Evolutionary conservation across 129 eudicot species (phyloP), one percentile per base, ranked within the genome.

Genomic region (Dittrichia graveolens): DNA sequence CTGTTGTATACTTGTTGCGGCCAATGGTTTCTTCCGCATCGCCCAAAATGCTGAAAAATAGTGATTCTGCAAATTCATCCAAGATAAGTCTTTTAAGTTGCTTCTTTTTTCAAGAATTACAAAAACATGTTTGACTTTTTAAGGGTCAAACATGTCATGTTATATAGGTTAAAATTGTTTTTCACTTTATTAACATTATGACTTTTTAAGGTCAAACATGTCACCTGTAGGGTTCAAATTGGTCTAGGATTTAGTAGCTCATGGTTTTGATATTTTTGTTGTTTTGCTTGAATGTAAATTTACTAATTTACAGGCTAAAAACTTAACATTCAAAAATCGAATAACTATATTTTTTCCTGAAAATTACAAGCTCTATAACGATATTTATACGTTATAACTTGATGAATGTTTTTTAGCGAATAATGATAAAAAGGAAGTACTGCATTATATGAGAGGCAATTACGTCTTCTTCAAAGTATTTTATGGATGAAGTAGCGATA

Each of bases 11-110:
- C 35, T 41, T 61, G 70, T 7, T 15, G 80, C 61, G 13, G 74
- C 65, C 24, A 4, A 42, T 44, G 83, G 38, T 71, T 78, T 86
- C 87, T 92, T 92, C 1, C 88, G 84, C 98, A 92, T 92, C 4
- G 92, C 87, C 98, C 98, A 92, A 83, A 92, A 89, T 61, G 92
- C 96, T 40, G 92, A 82, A 73, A 75, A 83, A 69, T 92, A 89
- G 69, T 79, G 90, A 64, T 87, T 92, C 96, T 92, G 90, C 90
- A 83, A 55, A 65, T 38, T 16, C 56, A 59, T 16, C 8, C 42
- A 71, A 14, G 12, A 44, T 6, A 57, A 44, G 31, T 57, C 34
- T 3, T 7, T 5, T 16, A 12, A 49, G 65, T 41, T 13, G 12
- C 37, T 4, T 38, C 1, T 6, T 24, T 38, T n/a, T 8, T 2